Base-by-base conservation (phyloP, 2,329 filamentous ascomycete genomes). In the Westerdykella ornata region DNA sequence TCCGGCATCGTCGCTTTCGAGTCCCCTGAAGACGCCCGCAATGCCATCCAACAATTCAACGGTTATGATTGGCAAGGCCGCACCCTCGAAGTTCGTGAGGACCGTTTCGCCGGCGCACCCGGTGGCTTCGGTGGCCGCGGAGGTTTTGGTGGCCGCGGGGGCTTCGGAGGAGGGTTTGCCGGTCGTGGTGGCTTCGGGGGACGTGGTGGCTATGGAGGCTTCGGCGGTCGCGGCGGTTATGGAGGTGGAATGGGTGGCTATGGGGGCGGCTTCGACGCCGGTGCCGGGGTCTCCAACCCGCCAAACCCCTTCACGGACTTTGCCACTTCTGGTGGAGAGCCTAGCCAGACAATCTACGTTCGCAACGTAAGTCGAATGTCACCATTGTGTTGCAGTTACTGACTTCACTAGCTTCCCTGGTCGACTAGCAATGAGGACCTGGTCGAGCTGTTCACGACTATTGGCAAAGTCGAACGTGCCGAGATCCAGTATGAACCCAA, bases 401-500 rank as follows among this genome's bases (percentile, higher is more conserved):
- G 49, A 68, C 45, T 37, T 8, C 2, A 31, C 15, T 56, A 95
- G 89, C 80, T 98, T 49, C 92, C 92, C 11, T 98, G 92, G 92
- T 97, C 92, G 19, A 98, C 92, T 13, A 96, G 89, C 73, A 97
- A 98, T 62, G 92, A 98, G 49, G 92, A 98, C 67, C 74, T 98
- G 18, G 81, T 97, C 43, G 92, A 98, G 65, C 77, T 98, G 15
- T 98, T 98, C 73, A 89, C 85, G 14, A 98, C 92, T 9, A 98
- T 98, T 60, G 92, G 92, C 50, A 95, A 95, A 67, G 92, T 98
- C 45, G 88, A 96, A 59, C 88, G 92, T 58, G 92, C 92, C n/a
- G 92, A 98, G 70, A 97, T 98, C 43, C 92, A 98, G 69, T 97
- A 98, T 62, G 92, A 98, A 67, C 85, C 87, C 3, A 97, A 94